These are phyloP conservation scores for Nicotiana noctiflora DNA, from an alignment of 257 asterid species.

Conservation along the genomic window DNA sequence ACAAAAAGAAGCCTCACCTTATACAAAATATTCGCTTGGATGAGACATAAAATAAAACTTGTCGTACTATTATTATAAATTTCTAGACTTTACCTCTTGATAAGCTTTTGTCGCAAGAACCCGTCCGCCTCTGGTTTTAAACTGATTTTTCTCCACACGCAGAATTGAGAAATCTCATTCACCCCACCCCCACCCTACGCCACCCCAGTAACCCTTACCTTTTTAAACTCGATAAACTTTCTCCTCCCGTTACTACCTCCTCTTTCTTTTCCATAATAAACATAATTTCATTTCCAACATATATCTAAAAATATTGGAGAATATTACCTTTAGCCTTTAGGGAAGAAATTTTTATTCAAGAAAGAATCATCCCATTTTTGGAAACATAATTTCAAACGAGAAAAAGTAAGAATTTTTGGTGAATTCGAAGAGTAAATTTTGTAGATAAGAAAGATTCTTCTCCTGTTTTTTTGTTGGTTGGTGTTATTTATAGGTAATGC, in stretches of 20 bases:
- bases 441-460: not conserved
- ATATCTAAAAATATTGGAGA: not conserved
- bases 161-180: not conserved
- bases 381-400: not conserved
- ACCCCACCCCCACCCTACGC: not conserved
- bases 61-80: not conserved
- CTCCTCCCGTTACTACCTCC: not conserved
- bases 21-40: too few relatives aligned
- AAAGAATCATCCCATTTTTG: not conserved
- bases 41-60: too few relatives aligned
- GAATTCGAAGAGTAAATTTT: not conserved
- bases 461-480: not conserved
- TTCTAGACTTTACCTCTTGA: not conserved
- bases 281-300: not conserved
- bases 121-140: not conserved
- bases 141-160: not conserved
- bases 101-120: not conserved
- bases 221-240: not conserved
- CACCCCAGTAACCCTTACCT: not conserved
- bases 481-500: conserved; percentile 36
- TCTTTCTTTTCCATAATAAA: not conserved
- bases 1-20: too few relatives aligned
- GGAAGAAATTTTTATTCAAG: not conserved
- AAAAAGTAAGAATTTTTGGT: not conserved
- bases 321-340: not conserved